A percentile compares a stretch with the other conserved stretches of the same genome.
These are phyloP conservation scores for Thermochaetoides thermophila DNA, from an alignment of 495 filamentous ascomycete species.

Conservation along the genomic window DNA sequence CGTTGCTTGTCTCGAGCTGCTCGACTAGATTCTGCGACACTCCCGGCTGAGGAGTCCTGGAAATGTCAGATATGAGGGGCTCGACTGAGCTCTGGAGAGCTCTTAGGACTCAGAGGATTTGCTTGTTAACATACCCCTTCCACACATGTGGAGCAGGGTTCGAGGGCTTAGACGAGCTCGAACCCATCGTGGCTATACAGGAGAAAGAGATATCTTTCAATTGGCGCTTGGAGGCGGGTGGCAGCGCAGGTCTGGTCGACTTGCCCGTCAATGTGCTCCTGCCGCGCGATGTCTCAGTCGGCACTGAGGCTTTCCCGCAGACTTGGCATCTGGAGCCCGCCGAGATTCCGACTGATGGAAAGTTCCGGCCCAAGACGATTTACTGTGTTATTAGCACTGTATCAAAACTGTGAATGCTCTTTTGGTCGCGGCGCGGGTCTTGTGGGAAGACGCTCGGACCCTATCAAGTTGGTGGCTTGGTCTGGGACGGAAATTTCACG, in stretches of 20 bases:
- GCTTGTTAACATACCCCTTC: constrained; percentile 31
- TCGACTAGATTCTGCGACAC: constrained; percentile 78
- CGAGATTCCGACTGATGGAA: constrained; percentile 10
- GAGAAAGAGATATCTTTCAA: constrained; percentile 3
- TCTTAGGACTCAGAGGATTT: neutral
- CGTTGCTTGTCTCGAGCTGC: constrained; percentile 63
- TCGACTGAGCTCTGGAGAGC: constrained; percentile 1
- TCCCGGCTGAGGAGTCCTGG: constrained; percentile 66
- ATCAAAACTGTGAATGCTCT: neutral
- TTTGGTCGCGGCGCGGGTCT: neutral
- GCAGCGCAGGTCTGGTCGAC: constrained; percentile 3
- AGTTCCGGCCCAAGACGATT: constrained; percentile 10
- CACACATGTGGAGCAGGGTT: constrained; percentile 29
- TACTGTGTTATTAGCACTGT: constrained; percentile 3
- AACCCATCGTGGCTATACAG: constrained; percentile 26
- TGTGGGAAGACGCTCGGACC: constrained; percentile 1
- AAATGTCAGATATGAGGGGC: neutral
- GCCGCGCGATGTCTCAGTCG: constrained; percentile 1
- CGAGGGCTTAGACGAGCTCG: constrained; percentile 34
- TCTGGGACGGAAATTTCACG: no score
- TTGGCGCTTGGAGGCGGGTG: constrained; percentile 3
- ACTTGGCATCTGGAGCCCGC: constrained; percentile 12
- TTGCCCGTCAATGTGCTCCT: constrained; percentile 1
- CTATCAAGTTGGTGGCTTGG: constrained; percentile 5
- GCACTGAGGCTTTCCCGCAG: constrained; percentile 8